These are phyloP conservation scores for Panicum miliaceum DNA, from an alignment of 176 grass and related monocot genomes.

Conservation along the genomic window DNA sequence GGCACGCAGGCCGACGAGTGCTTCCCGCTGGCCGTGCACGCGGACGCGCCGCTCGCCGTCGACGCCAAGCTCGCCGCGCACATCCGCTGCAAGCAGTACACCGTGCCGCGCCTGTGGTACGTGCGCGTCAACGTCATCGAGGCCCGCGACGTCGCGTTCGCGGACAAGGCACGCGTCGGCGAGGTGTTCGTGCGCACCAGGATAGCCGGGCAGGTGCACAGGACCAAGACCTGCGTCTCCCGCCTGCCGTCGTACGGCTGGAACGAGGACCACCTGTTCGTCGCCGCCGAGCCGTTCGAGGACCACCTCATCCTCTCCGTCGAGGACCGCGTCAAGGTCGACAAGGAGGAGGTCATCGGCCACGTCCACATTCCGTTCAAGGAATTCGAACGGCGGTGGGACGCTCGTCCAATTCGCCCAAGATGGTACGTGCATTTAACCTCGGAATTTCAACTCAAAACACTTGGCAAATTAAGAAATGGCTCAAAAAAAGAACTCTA, in stretches of 20 bases:
- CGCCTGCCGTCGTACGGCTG: slow-evolving; percentile 48
- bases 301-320: slow-evolving; percentile 56
- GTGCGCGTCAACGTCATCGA: slow-evolving; percentile 65
- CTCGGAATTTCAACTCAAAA: not conserved
- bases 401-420: slow-evolving; percentile 46
- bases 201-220: slow-evolving; percentile 44
- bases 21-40: slow-evolving; percentile 65
- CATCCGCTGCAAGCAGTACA: slow-evolving; percentile 70
- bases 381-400: slow-evolving; percentile 56
- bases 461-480: not conserved
- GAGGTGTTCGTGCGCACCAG: slow-evolving; percentile 54
- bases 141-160: slow-evolving; percentile 51
- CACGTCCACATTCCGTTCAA: slow-evolving; percentile 49
- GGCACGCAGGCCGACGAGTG: slow-evolving; percentile 76
- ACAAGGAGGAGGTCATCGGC: slow-evolving; percentile 66
- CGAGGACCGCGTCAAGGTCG: slow-evolving; percentile 61
- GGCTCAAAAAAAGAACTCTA: not conserved
- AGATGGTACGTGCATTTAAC: slow-evolving; percentile 33
- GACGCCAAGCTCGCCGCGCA: slow-evolving; percentile 55
- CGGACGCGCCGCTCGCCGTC: slow-evolving; percentile 48
- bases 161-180: slow-evolving; percentile 53
- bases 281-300: slow-evolving; percentile 67
- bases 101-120: slow-evolving; percentile 69
- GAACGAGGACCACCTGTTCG: slow-evolving; percentile 74
- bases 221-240: slow-evolving; percentile 44